These are phyloP conservation scores for Hsuehochloa calcarea DNA, from an alignment of 176 grass and related monocot species.

Conservation along the genomic window DNA sequence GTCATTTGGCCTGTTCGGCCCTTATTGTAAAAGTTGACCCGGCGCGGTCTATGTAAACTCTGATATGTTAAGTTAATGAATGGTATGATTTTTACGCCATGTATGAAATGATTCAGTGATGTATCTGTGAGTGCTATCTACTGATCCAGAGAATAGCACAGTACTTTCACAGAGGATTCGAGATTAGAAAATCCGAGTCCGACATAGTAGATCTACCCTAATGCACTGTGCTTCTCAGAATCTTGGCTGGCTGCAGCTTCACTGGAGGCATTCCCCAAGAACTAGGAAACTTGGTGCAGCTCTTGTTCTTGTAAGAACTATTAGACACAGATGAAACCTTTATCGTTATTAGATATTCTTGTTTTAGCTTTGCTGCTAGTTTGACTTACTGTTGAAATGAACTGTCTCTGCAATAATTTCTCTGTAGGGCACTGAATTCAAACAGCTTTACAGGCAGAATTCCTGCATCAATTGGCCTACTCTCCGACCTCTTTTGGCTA, in stretches of 20 bases:
- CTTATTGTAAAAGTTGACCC: too few relatives aligned
- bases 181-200: too few relatives aligned
- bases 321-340: not conserved
- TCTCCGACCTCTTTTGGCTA: conserved; percentile 41
- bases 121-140: too few relatives aligned
- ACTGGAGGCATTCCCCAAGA: conserved; percentile 46
- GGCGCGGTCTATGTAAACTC: too few relatives aligned
- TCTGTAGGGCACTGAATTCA: conserved; percentile 44
- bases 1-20: too few relatives aligned
- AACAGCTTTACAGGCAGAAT: conserved; percentile 50
- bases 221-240: conserved; percentile 37
- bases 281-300: conserved; percentile 44
- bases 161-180: too few relatives aligned
- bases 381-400: conserved; percentile 1
- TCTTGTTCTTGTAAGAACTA: conserved; percentile 53
- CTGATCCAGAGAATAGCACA: too few relatives aligned
- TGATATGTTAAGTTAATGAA: too few relatives aligned
- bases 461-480: conserved; percentile 48
- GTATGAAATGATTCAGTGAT: too few relatives aligned
- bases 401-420: conserved; percentile 15
- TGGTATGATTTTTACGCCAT: too few relatives aligned
- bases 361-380: conserved; percentile 9
- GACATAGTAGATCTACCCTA: not conserved
- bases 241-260: conserved; percentile 40
- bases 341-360: conserved; percentile 1